Evolutionary conservation across 169 alveolate genomes (phyloP).

Genomic region (Plasmodium relictum): DNA sequence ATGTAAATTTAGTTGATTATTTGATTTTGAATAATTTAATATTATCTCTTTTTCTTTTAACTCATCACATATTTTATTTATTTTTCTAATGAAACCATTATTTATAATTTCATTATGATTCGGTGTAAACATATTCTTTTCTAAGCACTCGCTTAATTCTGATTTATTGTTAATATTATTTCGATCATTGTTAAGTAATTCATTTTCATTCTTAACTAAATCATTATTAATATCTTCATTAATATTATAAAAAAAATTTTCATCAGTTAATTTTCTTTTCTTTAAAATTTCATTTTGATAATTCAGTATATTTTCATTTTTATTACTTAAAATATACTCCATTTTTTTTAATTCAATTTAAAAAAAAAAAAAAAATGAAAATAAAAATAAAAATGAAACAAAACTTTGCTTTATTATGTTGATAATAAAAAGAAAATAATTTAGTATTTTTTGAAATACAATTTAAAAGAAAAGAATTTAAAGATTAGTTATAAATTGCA

Average conservation of each 20-base stretch:
- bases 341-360: neutral
- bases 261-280: conserved; percentile 15
- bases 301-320: conserved; percentile 1
- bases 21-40: no score
- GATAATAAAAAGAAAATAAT: neutral
- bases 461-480: neutral
- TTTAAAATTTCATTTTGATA: conserved; percentile 10
- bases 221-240: neutral
- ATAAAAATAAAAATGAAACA: neutral
- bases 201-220: neutral
- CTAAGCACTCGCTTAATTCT: neutral
- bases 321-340: neutral
- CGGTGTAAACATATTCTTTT: neutral
- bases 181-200: neutral
- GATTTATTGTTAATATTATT: neutral
- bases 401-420: no score
- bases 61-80: neutral
- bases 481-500: neutral
- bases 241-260: neutral
- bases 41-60: neutral
- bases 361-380: neutral
- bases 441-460: no score
- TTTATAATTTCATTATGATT: neutral
- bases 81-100: neutral
- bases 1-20: no score